Conservation (phyloP, 2,329 filamentous ascomycete genomes). For the Fusarium miscanthi region DNA sequence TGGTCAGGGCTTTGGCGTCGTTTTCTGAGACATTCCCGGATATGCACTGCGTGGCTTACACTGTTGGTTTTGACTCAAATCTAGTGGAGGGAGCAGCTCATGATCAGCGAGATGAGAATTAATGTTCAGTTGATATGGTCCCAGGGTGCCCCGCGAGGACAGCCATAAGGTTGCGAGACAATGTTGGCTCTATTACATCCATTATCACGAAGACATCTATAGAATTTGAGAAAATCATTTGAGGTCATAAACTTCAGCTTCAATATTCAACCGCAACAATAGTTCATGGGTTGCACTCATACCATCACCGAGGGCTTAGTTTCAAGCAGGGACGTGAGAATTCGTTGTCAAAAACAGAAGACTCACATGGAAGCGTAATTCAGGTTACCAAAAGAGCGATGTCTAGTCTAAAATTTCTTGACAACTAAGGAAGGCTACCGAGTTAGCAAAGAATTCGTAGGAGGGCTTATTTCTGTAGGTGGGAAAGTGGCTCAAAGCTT, state of each 20-base stretch:
- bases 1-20: neutral
- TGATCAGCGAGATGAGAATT: neutral
- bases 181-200: neutral
- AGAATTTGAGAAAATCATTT: neutral
- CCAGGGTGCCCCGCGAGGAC: neutral
- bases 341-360: neutral
- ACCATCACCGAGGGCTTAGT: neutral
- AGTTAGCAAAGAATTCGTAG: neutral
- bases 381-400: neutral
- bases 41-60: neutral
- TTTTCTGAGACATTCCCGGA: neutral
- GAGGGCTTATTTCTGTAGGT: neutral
- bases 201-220: neutral
- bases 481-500: neutral
- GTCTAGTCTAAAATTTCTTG: neutral
- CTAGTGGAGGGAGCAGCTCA: neutral
- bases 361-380: neutral
- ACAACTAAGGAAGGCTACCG: neutral
- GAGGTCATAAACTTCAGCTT: rapidly evolving
- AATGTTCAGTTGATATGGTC: neutral
- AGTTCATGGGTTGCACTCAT: neutral
- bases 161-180: neutral
- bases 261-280: neutral
- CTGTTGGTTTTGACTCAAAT: neutral
- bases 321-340: neutral